These are phyloP conservation scores for Phyllostachys edulis DNA, from an alignment of 176 grass and related monocot species.

Conservation along the genomic window DNA sequence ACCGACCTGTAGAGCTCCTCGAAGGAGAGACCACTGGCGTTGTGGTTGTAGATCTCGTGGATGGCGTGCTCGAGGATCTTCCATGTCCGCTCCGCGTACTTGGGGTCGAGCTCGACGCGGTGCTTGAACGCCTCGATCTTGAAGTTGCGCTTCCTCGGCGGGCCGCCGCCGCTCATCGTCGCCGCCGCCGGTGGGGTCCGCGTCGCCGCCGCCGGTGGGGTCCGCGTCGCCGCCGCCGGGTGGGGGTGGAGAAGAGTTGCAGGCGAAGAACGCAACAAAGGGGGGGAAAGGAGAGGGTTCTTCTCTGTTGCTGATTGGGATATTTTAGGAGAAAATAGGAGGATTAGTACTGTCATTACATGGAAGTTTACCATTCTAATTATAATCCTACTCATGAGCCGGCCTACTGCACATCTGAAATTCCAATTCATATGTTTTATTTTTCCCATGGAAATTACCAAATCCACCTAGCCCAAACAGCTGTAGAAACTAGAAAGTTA, in stretches of 20 bases:
- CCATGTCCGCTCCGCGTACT: conserved; percentile 96
- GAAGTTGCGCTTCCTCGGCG: conserved; percentile 76
- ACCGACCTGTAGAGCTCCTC: conserved; percentile 85
- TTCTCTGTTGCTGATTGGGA: background rate
- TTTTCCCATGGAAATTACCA: background rate
- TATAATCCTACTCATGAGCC: background rate
- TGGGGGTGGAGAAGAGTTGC: background rate
- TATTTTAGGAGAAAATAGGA: background rate
- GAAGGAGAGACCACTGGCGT: conserved; percentile 94
- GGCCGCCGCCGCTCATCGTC: conserved; percentile 54
- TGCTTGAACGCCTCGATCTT: conserved; percentile 96
- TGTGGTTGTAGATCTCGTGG: conserved; percentile 98
- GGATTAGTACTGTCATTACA: background rate
- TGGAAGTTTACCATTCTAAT: background rate
- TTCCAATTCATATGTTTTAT: background rate
- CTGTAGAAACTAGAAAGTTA: background rate
- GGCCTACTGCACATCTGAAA: background rate
- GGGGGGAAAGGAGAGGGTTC: background rate
- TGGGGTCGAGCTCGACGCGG: conserved; percentile 91
- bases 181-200: conserved; percentile 25
- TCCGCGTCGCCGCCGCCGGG: background rate
- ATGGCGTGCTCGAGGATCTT: conserved; percentile 87
- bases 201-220: conserved; percentile 10
- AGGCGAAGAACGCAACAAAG: background rate
- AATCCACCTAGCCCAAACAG: background rate